Evolutionary conservation across 495 filamentous ascomycete species (phyloP), one percentile per base, ranked within the genome.

Genomic region (Amorphotheca resinae): DNA sequence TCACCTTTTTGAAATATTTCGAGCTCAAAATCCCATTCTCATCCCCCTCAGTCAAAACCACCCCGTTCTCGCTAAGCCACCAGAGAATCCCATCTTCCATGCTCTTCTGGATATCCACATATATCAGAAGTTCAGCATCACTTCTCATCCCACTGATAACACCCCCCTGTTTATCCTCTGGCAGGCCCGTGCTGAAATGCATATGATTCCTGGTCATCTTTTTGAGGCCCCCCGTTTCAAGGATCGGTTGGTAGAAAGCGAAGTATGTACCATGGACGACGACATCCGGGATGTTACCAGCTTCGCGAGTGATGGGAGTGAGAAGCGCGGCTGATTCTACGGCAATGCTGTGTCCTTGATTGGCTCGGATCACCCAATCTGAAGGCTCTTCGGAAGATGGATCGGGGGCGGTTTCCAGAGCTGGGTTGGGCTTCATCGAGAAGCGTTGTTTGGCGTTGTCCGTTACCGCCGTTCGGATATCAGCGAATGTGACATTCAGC

Each of bases 361-460:
- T 91, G 1, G 91, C 91, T 55, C 91, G 87, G 66, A 98, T 94
- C 11, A 93, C 66, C 67, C 76, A 96, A 57, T 83, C 64, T 1
- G 71, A 57, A 0, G 84, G 74, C 30, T 80, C 63, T 8, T 59
- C 60, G 14, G 41, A 41, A 15, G 14, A 32, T 20, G 43, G 34
- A 41, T 49, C 18, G 40, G 66, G 64, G 2, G 59, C 52, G 49
- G 56, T 53, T 40, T 55, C 44, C 15, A 60, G 18, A 18, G 47
- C 2, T 55, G 57, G 53, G 59, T 64, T 54, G 18, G 61, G 59
- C 42, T 68, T 72, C 49, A 69, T 51, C 23, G 84, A 70, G 68
- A 93, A 98, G 15, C 91, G 85, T 59, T 96, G 82, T 59, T 98
- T 98, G 55, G 91, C 85, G 49, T 84, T 88, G 16, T 68, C 69